Evolutionary conservation across 306 rosid species (phyloP).

Genomic region (Cucumis sativus): Cucumber_9930_V3 NC_026660.2:15639501-15640000

Average conservation of each 20-base stretch:
- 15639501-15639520: not conserved
- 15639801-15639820: not conserved
- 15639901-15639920: too few relatives aligned
- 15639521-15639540: not conserved
- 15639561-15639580: too few relatives aligned
- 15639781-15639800: not conserved
- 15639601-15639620: not conserved
- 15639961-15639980: too few relatives aligned
- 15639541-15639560: not conserved
- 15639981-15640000: too few relatives aligned
- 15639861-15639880: too few relatives aligned
- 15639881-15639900: too few relatives aligned
- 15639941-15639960: too few relatives aligned
- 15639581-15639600: not conserved
- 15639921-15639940: too few relatives aligned
- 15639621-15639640: not conserved
- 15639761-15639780: not conserved
- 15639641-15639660: not conserved
- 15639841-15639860: not conserved
- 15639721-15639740: not conserved
- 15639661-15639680: not conserved
- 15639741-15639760: not conserved
- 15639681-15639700: not conserved
- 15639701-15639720: not conserved
- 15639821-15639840: not conserved